phyloP scores from a whole-genome alignment of 371 early-diverging fungal species.

The Syncephalastrum racemosum region DNA sequence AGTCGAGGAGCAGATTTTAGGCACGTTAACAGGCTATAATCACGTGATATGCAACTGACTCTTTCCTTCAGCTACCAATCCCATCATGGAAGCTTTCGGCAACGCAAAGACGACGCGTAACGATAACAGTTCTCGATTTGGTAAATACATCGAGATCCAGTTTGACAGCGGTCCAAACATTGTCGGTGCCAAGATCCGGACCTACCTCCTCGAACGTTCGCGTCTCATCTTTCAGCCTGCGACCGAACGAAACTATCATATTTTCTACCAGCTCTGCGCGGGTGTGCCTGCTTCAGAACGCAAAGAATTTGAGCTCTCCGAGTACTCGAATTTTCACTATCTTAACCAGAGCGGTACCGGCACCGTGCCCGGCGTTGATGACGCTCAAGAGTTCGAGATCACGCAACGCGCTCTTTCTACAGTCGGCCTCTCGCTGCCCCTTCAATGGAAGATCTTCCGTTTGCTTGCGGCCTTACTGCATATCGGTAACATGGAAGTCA shows the following conservation, averaged over 20 bases:
- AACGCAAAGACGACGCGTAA: slow-evolving; percentile 98
- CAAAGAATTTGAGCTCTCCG: slow-evolving; percentile 67
- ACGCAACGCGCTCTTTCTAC: slow-evolving; percentile 80
- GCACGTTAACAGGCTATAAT: slow-evolving; percentile 17
- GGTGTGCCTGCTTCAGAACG: slow-evolving; percentile 78
- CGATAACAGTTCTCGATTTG: slow-evolving; percentile 97
- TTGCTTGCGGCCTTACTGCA: slow-evolving; percentile 85
- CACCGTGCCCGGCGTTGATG: slow-evolving; percentile 79
- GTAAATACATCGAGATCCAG: slow-evolving; percentile 94
- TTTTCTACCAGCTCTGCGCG: slow-evolving; percentile 95
- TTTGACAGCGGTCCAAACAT: slow-evolving; percentile 75
- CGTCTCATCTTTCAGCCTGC: slow-evolving; percentile 89
- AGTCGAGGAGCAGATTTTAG: slow-evolving; percentile 80
- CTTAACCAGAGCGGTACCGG: slow-evolving; percentile 77
- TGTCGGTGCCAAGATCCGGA: slow-evolving; percentile 90
- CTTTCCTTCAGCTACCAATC: slow-evolving; percentile 77
- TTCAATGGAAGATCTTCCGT: slow-evolving; percentile 83
- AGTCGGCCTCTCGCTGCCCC: slow-evolving; percentile 76
- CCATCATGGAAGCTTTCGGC: slow-evolving; percentile 98
- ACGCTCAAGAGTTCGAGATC: slow-evolving; percentile 78
- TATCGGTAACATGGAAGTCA: slow-evolving; percentile 84
- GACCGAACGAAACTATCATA: slow-evolving; percentile 95
- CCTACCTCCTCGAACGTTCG: slow-evolving; percentile 94
- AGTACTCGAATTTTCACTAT: slow-evolving; percentile 76
- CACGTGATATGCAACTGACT: background rate